Base-by-base conservation (phyloP, 768 basidiomycete species). In the Naganishia antarctica region DNA sequence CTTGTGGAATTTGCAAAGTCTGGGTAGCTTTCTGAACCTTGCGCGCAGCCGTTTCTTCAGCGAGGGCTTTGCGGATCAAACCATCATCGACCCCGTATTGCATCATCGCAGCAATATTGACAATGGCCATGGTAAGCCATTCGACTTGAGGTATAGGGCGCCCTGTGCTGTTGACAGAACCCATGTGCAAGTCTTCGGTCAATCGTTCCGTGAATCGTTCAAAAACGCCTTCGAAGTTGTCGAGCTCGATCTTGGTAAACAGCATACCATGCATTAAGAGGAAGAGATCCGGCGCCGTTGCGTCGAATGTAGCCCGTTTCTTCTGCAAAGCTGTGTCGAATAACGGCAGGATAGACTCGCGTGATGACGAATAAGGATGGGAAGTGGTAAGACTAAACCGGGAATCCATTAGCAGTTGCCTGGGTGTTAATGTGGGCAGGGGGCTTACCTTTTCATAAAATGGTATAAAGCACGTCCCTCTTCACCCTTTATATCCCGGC, bases 121-220 rank as follows among this genome's bases (percentile, higher is more conserved):
- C 81, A 48, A 88, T 80, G 0, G 85, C 94, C 90, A 98, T 94
- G 88, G 93, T 91, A 70, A 90, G 87, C 96, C 96, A 99, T 63
- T 94, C 73, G 76, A 73, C 23, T 69, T 61, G 32, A 76, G 68
- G 16, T 63, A 66, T 44, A 40, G 8, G 49, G 34, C n/a, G 66
- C 57, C 41, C 45, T 49, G 34, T 58, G 29, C 18, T 66, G 63
- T 23, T 69, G 86, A 11, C 84, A 85, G 66, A 60, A 60, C 11
- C 70, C 70, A 37, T 57, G 57, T 28, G 49, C 49, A 57, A 25
- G 49, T 93, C 90, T 63, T 92, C 87, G 59, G 86, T 82, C 2
- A 94, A 83, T 43, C 89, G 86, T 76, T 94, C 92, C 60, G 91
- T 82, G 74, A 93, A 89, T 21, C 91, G 87, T 0, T 87, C 87